These are phyloP conservation scores for Euphorbia celastroides DNA, from an alignment of 441 rosid genomes.

Conservation along the genomic window DNA sequence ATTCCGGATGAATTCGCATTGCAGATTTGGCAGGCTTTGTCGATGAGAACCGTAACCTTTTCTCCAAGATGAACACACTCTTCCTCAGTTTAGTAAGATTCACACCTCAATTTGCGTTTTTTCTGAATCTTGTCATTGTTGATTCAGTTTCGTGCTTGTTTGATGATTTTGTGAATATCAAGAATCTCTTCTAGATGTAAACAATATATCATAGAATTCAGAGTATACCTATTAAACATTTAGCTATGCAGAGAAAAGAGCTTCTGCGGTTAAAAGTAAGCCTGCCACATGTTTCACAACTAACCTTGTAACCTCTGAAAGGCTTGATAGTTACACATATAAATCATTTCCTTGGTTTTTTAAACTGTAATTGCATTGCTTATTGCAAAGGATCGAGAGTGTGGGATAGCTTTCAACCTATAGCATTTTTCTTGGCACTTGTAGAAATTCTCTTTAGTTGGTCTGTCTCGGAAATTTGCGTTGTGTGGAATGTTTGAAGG, in stretches of 20 bases:
- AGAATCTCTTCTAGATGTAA: not conserved
- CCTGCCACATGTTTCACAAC: not conserved
- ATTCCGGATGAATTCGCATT: conserved; percentile 21
- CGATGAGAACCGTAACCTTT: conserved; percentile 63
- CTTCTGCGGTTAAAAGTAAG: not conserved
- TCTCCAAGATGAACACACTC: conserved; percentile 59
- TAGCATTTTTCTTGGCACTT: not conserved
- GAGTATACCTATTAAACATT: not conserved
- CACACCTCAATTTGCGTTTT: conserved; percentile 14
- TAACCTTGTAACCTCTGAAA: too few species aligned
- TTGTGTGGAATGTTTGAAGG: too few species aligned
- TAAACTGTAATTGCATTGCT: too few species aligned
- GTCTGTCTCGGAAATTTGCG: too few species aligned
- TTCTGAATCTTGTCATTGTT: not conserved
- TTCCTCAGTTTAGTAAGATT: conserved; percentile 75
- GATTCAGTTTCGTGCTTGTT: not conserved
- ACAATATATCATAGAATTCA: not conserved
- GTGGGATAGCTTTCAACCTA: not conserved
- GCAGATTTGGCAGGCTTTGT: conserved; percentile 67
- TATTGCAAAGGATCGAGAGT: too few species aligned
- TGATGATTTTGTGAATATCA: not conserved
- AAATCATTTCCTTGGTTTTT: too few species aligned
- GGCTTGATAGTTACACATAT: too few species aligned
- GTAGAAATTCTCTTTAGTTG: not conserved
- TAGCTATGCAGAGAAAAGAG: not conserved